phyloP scores from a whole-genome alignment of 1,284 basidiomycete genomes.

The Naganishia sp. region DNA sequence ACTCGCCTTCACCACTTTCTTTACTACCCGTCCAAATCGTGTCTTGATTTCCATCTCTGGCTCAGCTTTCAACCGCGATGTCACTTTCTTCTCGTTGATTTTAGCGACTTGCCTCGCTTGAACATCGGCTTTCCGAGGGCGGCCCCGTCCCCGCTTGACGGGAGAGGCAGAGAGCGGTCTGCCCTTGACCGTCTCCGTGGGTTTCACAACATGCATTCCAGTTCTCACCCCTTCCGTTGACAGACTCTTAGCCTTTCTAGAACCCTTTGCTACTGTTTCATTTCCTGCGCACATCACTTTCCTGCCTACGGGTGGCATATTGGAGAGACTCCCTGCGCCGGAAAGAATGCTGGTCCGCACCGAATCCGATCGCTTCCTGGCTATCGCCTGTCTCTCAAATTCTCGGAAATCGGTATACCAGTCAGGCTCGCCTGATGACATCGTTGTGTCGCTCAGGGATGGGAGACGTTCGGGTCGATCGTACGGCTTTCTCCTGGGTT shows the following conservation, averaged over 20 bases:
- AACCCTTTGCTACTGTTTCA: neutral
- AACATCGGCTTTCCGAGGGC: constrained; percentile 10
- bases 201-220: neutral
- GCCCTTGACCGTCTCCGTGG: neutral
- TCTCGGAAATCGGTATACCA: constrained; percentile 19
- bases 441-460: neutral
- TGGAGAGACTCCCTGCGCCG: neutral
- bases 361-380: constrained; percentile 4
- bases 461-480: constrained; percentile 1
- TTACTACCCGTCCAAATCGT: constrained; percentile 12
- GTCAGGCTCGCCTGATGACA: neutral
- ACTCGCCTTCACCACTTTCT: neutral
- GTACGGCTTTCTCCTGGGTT: constrained; percentile 10
- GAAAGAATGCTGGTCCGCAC: constrained; percentile 1
- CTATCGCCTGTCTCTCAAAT: constrained; percentile 9
- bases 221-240: neutral
- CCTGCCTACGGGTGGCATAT: constrained; percentile 8
- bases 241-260: neutral
- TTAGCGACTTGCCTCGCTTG: neutral
- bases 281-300: neutral
- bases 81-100: neutral
- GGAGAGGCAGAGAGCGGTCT: neutral
- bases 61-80: neutral
- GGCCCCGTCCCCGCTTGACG: neutral
- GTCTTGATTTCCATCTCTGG: constrained; percentile 5